Percentiles rank a stretch among this genome's conserved stretches.
Conservation (phyloP, 805 yeast species). For the Suhomyces vadensis region DNA sequence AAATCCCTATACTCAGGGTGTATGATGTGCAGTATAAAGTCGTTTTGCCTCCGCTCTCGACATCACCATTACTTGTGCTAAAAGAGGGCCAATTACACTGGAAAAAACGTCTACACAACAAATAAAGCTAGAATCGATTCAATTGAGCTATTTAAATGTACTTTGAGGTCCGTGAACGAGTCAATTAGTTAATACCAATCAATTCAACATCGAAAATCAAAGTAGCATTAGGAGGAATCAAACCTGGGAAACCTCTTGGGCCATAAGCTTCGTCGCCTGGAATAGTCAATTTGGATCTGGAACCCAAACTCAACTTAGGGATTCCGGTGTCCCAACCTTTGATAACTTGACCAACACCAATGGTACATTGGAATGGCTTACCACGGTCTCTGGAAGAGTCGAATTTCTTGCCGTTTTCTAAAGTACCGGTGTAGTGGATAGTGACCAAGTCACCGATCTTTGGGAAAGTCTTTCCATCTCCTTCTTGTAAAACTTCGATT, state of each 20-base stretch:
- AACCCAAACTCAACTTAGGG: constrained; percentile 89
- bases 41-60: constrained; percentile 47
- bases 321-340: constrained; percentile 96
- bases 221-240: constrained; percentile 96
- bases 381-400: constrained; percentile 96
- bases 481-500: constrained; percentile 48
- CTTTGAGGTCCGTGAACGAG: too few relatives aligned
- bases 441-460: constrained; percentile 84
- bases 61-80: constrained; percentile 18
- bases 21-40: constrained; percentile 71
- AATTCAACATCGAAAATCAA: constrained; percentile 83
- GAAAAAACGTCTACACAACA: too few relatives aligned
- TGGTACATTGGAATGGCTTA: constrained; percentile 88
- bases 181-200: constrained; percentile 49
- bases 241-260: constrained; percentile 91
- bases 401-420: constrained; percentile 93
- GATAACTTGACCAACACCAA: constrained; percentile 96
- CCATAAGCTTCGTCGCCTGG: constrained; percentile 96
- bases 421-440: constrained; percentile 93
- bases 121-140: too few relatives aligned
- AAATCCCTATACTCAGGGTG: constrained; percentile 62
- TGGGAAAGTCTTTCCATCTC: constrained; percentile 89
- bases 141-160: too few relatives aligned
- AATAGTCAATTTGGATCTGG: constrained; percentile 88
- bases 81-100: constrained; percentile 20